Evolutionary conservation across 495 filamentous ascomycete species (phyloP).

Genomic region (Bombardia bombarda): DNA sequence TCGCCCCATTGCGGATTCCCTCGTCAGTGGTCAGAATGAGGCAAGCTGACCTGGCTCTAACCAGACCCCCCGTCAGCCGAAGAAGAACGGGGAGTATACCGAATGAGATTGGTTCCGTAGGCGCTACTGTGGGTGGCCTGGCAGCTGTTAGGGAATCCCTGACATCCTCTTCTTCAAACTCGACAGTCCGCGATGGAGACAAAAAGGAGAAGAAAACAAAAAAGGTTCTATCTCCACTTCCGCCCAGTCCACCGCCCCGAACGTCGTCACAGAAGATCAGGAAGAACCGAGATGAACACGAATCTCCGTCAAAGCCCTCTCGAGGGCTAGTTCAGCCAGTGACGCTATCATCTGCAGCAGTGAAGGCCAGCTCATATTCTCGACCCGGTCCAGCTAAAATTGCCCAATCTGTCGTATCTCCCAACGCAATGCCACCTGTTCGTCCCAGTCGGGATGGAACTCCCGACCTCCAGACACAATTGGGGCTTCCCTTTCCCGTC

Average conservation of each 20-base stretch:
- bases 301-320: conserved; percentile 21
- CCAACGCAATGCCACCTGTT: conserved; percentile 37
- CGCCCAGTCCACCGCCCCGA: conserved; percentile 54
- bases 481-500: conserved; percentile 54
- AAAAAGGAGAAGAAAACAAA: conserved; percentile 37
- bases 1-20: conserved; percentile 50
- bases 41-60: conserved; percentile 52
- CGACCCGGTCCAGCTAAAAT: conserved; percentile 17
- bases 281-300: conserved; percentile 28
- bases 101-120: conserved; percentile 41
- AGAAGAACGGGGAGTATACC: conserved; percentile 46
- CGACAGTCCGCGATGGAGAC: conserved; percentile 42
- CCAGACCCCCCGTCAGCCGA: conserved; percentile 59
- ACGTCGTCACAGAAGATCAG: conserved; percentile 54
- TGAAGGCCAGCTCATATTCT: conserved; percentile 20
- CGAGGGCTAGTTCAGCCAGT: conserved; percentile 20
- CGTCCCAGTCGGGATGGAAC: conserved; percentile 80
- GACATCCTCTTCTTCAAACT: conserved; percentile 54
- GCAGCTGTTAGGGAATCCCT: conserved; percentile 55
- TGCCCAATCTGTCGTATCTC: conserved; percentile 19
- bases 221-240: conserved; percentile 38
- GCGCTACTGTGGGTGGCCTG: conserved; percentile 47
- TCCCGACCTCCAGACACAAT: conserved; percentile 50
- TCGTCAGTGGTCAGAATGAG: conserved; percentile 41
- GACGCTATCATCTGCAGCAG: conserved; percentile 23